A percentile compares a stretch with the other conserved stretches of the same genome.
Conservation (phyloP, 164 flowering plant species). For the Dillenia turbinata region DNA sequence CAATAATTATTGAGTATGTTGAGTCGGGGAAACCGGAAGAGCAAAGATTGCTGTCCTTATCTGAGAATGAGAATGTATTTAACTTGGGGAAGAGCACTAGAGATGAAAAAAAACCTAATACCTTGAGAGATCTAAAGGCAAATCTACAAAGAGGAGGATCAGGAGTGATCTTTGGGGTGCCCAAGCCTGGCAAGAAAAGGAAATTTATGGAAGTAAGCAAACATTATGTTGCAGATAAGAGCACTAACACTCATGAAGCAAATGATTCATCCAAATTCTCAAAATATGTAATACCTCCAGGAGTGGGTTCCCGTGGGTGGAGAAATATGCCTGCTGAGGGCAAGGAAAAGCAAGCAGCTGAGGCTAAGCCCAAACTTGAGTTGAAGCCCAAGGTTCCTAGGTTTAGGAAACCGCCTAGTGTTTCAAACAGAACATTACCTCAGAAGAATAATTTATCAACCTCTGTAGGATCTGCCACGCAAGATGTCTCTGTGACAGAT, state of each 20-base stretch:
- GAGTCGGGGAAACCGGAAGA: constrained; percentile 40
- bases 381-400: constrained; percentile 43
- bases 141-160: constrained; percentile 79
- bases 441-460: constrained; percentile 30
- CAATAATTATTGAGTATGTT: constrained; percentile 20
- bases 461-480: constrained; percentile 21
- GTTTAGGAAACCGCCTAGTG: constrained; percentile 41
- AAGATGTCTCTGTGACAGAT: constrained; percentile 18
- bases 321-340: constrained; percentile 46
- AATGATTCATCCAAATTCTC: constrained; percentile 50
- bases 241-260: constrained; percentile 30
- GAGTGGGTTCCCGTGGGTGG: constrained; percentile 52
- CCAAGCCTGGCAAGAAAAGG: constrained; percentile 93
- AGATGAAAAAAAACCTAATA: constrained; percentile 40
- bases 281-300: constrained; percentile 62
- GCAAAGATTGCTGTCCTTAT: constrained; percentile 31
- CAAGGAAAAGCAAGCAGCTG: constrained; percentile 51
- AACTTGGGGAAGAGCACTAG: constrained; percentile 50
- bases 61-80: constrained; percentile 55
- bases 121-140: constrained; percentile 44
- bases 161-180: constrained; percentile 78
- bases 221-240: constrained; percentile 59
- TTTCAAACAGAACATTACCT: constrained; percentile 30
- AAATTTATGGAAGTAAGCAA: constrained; percentile 99
- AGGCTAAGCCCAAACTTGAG: constrained; percentile 32